Evolutionary conservation across 768 basidiomycete genomes (phyloP).

Genomic region (Royoungia palumana): DNA sequence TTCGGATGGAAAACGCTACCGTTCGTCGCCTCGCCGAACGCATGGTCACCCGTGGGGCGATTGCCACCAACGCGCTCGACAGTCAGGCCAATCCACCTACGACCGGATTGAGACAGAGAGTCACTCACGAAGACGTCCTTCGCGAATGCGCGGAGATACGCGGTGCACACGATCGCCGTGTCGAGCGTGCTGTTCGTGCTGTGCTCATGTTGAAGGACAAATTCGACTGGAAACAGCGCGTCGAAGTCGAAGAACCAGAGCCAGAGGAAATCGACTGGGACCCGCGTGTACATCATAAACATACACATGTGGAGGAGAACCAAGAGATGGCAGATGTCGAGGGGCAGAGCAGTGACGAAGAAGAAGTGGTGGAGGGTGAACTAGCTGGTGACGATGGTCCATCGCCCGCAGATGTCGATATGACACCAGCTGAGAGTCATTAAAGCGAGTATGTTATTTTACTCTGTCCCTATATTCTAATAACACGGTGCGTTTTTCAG

Average conservation of each 20-base stretch:
- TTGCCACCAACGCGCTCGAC: constrained; percentile 38
- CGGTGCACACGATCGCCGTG: constrained; percentile 68
- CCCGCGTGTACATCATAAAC: constrained; percentile 39
- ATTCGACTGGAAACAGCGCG: constrained; percentile 81
- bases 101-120: constrained; percentile 11
- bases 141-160: constrained; percentile 63
- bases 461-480: constrained; percentile 13
- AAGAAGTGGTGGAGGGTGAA: constrained; percentile 26
- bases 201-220: constrained; percentile 75
- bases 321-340: constrained; percentile 26
- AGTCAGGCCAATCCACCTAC: constrained; percentile 31
- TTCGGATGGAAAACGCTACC: constrained; percentile 65
- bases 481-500: constrained; percentile 43
- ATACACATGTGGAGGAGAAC: constrained; percentile 3
- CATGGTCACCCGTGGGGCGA: constrained; percentile 49
- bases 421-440: constrained; percentile 8
- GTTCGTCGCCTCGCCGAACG: constrained; percentile 68
- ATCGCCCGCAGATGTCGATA: constrained; percentile 27
- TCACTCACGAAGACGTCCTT: constrained; percentile 39
- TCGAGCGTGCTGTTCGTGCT: constrained; percentile 75
- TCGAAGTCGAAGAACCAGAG: constrained; percentile 75
- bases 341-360: constrained; percentile 38
- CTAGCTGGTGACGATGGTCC: constrained; percentile 25
- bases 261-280: constrained; percentile 77
- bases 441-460: background rate